phyloP scores from a whole-genome alignment of 2,329 filamentous ascomycete species.

The Penicillium sp. region DNA sequence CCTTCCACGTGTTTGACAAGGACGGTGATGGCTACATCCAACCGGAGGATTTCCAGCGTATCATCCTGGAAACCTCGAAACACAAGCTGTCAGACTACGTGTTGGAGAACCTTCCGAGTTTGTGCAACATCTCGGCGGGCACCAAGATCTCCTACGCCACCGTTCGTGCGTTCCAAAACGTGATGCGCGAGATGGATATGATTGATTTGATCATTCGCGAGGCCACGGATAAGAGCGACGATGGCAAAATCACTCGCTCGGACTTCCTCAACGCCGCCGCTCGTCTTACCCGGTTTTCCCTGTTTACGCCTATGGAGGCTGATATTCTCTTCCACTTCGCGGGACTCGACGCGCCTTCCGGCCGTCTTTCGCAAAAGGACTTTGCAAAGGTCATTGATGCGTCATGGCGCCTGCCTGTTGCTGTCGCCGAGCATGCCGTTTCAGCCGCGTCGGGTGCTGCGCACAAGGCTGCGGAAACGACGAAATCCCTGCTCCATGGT shows the following conservation, averaged over 20 bases:
- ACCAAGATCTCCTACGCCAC: constrained; percentile 98
- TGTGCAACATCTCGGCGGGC: constrained; percentile 91
- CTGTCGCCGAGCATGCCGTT: constrained; percentile 55
- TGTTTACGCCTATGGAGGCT: constrained; percentile 98
- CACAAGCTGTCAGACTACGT: constrained; percentile 98
- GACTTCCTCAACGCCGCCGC: constrained; percentile 96
- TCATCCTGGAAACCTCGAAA: constrained; percentile 87
- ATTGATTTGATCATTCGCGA: constrained; percentile 91
- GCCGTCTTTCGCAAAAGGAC: constrained; percentile 78
- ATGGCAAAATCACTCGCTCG: constrained; percentile 90
- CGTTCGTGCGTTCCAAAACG: constrained; percentile 96
- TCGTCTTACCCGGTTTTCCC: constrained; percentile 86
- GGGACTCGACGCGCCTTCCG: constrained; percentile 85
- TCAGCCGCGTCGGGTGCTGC: constrained; percentile 49
- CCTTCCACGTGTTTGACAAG: constrained; percentile 89
- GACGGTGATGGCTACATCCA: constrained; percentile 94
- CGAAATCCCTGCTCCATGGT: constrained; percentile 64
- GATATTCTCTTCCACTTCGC: constrained; percentile 99
- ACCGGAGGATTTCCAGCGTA: constrained; percentile 93
- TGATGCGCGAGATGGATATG: constrained; percentile 97
- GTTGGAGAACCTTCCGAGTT: constrained; percentile 83
- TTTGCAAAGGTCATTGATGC: constrained; percentile 96
- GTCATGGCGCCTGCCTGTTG: constrained; percentile 76
- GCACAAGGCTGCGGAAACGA: constrained; percentile 60
- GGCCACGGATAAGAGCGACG: constrained; percentile 78